These are phyloP conservation scores for Melanogaster broomeanus DNA, from an alignment of 768 basidiomycete species.

Conservation along the genomic window DNA sequence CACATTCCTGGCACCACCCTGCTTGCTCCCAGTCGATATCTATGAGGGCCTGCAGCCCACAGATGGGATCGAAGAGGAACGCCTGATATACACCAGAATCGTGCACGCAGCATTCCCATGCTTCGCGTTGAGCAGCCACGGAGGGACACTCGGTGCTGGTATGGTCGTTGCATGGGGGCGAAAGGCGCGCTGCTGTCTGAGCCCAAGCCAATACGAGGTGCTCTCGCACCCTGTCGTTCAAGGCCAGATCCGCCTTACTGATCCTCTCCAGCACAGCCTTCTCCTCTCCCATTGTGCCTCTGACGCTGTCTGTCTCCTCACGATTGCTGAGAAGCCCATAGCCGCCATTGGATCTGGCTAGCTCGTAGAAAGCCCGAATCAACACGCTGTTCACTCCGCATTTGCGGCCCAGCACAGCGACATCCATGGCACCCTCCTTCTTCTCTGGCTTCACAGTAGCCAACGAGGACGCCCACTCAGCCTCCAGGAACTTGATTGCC, in stretches of 20 bases:
- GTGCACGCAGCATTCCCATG: constrained; percentile 12
- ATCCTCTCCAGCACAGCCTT: not conserved
- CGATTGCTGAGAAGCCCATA: constrained; percentile 27
- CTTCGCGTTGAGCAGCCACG: not conserved
- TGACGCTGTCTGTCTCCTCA: constrained; percentile 18
- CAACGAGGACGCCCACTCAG: constrained; percentile 34
- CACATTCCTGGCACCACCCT: constrained; percentile 39
- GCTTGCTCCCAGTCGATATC: constrained; percentile 24
- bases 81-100: constrained; percentile 25
- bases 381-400: constrained; percentile 30
- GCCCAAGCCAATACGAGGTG: constrained; percentile 21
- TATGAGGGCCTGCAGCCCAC: constrained; percentile 33
- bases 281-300: not conserved
- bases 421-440: constrained; percentile 29
- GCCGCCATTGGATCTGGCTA: constrained; percentile 19
- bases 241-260: not conserved
- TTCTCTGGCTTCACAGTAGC: constrained; percentile 5
- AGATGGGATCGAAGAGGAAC: constrained; percentile 35
- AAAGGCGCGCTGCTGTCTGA: constrained; percentile 1
- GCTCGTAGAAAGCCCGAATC: constrained; percentile 43
- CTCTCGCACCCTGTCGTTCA: constrained; percentile 19
- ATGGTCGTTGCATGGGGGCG: not conserved
- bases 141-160: not conserved
- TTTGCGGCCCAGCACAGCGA: constrained; percentile 32
- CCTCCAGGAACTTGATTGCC: constrained; percentile 29